Conservation (phyloP, 768 basidiomycete genomes). For the Hysterangium stoloniferum region DNA sequence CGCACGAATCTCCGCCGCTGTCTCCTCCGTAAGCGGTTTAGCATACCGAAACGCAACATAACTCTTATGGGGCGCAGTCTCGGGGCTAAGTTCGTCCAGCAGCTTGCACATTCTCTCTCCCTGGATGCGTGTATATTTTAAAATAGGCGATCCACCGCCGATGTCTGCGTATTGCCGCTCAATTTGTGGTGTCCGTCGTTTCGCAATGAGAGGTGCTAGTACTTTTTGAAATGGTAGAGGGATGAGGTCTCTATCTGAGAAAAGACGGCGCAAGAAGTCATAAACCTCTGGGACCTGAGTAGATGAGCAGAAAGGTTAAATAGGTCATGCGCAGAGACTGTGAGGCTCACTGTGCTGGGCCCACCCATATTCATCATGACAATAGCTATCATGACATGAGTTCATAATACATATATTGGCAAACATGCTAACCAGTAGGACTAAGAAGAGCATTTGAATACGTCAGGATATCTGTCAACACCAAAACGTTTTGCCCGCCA, state of each 20-base stretch:
- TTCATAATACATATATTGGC: neutral
- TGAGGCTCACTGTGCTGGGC: conserved; percentile 67
- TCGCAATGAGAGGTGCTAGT: conserved; percentile 84
- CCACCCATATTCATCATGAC: conserved; percentile 99
- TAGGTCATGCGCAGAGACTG: neutral
- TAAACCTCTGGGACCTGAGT: conserved; percentile 82
- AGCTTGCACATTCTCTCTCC: conserved; percentile 85
- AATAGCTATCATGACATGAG: conserved; percentile 48
- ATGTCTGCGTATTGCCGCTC: conserved; percentile 92
- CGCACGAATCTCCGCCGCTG: conserved; percentile 72
- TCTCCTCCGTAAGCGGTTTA: conserved; percentile 77
- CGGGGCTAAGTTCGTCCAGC: conserved; percentile 90
- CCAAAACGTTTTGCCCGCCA: neutral
- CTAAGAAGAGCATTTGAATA: neutral
- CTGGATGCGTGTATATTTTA: conserved; percentile 81
- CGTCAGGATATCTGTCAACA: neutral
- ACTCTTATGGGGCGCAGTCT: conserved; percentile 89
- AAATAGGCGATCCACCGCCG: conserved; percentile 95
- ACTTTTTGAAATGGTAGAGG: conserved; percentile 87
- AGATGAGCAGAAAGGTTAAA: conserved; percentile 10
- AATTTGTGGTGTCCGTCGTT: conserved; percentile 82
- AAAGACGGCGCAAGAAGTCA: conserved; percentile 87
- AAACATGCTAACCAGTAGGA: conserved; percentile 5
- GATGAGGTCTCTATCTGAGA: conserved; percentile 87
- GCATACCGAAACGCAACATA: conserved; percentile 97